A percentile compares a stretch with the other conserved stretches of the same genome.
These are phyloP conservation scores for Hibiscus syriacus DNA, from an alignment of 345 rosid genomes.

Conservation along the genomic window DNA sequence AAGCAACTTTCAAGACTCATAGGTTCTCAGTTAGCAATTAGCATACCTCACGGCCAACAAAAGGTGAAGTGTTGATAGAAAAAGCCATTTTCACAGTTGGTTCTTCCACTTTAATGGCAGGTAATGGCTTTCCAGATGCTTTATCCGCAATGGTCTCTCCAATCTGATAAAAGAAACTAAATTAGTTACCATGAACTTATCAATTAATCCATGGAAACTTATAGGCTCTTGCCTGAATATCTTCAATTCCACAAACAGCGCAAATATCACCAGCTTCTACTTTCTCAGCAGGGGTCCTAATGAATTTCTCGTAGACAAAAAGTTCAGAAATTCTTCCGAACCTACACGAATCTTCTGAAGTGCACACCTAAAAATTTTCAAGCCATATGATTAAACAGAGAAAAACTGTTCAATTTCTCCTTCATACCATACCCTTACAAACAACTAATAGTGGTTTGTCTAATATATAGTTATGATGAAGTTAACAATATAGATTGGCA, in stretches of 20 bases:
- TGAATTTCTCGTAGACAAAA: conserved; percentile 86
- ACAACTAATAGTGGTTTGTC: conserved; percentile 12
- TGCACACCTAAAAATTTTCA: conserved; percentile 66
- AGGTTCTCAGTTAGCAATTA: conserved; percentile 1
- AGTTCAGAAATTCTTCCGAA: conserved; percentile 77
- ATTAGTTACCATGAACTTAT: not conserved
- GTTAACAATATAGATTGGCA: not conserved
- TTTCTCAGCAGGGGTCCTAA: conserved; percentile 55
- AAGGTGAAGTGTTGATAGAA: conserved; percentile 83
- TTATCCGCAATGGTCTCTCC: conserved; percentile 99
- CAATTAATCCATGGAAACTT: conserved; percentile 2
- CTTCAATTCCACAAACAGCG: conserved; percentile 94
- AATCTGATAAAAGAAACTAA: conserved; percentile 47
- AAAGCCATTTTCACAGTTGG: conserved; percentile 98
- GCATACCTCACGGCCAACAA: conserved; percentile 92
- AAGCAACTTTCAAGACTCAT: not conserved
- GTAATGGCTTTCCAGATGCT: conserved; percentile 73
- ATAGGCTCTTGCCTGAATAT: conserved; percentile 56
- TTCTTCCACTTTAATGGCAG: conserved; percentile 92
- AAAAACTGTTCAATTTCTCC: not conserved
- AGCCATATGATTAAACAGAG: not conserved
- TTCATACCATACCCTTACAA: conserved; percentile 6
- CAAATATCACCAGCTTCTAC: conserved; percentile 99
- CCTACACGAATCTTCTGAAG: conserved; percentile 87
- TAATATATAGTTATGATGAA: not conserved